Conservation (phyloP, 1,284 basidiomycete species). For the Trametes pubescens region DNA sequence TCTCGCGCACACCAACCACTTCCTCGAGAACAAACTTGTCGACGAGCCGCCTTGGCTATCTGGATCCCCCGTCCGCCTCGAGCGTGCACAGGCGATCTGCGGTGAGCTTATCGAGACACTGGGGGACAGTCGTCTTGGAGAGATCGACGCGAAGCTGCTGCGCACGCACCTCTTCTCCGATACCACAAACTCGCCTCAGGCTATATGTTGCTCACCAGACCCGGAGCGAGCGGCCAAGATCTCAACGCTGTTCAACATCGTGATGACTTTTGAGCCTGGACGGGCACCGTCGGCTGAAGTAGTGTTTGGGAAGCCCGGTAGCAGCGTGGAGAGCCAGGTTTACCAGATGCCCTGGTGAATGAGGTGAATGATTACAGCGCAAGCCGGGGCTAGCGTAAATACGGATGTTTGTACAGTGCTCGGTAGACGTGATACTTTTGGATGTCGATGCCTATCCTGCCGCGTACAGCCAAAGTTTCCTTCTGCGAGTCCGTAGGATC, state of each 20-base stretch:
- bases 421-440: too few relatives aligned
- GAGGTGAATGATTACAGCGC: too few relatives aligned
- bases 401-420: too few relatives aligned
- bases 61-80: constrained; percentile 43
- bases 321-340: constrained; percentile 36
- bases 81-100: constrained; percentile 40
- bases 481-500: too few relatives aligned
- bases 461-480: too few relatives aligned
- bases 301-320: constrained; percentile 43
- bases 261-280: constrained; percentile 44
- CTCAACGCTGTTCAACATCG: constrained; percentile 47
- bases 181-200: constrained; percentile 37
- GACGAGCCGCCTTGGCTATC: constrained; percentile 45
- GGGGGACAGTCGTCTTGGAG: constrained; percentile 23
- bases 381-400: too few relatives aligned
- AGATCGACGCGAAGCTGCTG: constrained; percentile 36
- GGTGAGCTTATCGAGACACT: constrained; percentile 32
- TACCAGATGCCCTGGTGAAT: constrained; percentile 40
- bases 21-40: constrained; percentile 44
- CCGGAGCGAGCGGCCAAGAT: constrained; percentile 33
- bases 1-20: constrained; percentile 48
- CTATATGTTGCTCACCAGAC: constrained; percentile 44
- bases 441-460: too few relatives aligned
- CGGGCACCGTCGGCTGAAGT: constrained; percentile 42
- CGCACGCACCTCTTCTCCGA: constrained; percentile 44